Base-by-base conservation (phyloP, 345 rosid species). In the Dovyalis caffra region DNA sequence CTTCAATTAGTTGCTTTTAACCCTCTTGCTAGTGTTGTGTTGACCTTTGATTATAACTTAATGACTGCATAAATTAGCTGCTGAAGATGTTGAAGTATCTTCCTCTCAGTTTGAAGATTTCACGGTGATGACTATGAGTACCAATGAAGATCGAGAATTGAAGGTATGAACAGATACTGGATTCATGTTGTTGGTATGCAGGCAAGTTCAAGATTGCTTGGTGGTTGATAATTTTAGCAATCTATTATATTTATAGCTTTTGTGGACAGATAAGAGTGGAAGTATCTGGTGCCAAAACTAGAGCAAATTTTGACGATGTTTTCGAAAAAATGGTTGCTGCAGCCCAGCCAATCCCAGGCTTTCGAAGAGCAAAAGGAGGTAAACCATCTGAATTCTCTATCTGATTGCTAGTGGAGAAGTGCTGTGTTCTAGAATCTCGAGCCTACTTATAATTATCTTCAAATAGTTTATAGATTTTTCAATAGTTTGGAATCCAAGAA, bases 271-370 rank as follows among this genome's bases (percentile, higher is more conserved):
- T 91, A 68, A 87, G 86, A 29, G 84, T 91, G 32, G 86, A 90
- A 83, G 86, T 92, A 38, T 82, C 90, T 10, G 93, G 95, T 58
- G 81, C 85, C 68, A 90, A 80, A 82, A 95, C 97, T 66, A 85
- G 83, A 82, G 88, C 85, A 49, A 82, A 83, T 35, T 95, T 88
- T 53, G 79, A 90, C 74, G 47, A 78, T 57, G 94, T 90, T n/a
- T 95, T 95, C 66, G 83, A 87, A 68, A 90, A 85, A 87, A 91
- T 95, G 95, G 97, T 92, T 33, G 97, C 92, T 71, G 99, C 90
- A 29, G 97, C 97, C 28, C 99, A 95, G 86, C 99, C 99, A 70
- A 95, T 92, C 69, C 99, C 97, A 0, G 97, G 99, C 28, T 95
- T 95, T 76, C 90, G 99, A 70, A 87, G 95, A 85, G 95, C 81